Percentiles rank a stretch among this genome's conserved stretches.
Conservation (phyloP, 345 rosid species). For the Punica granatum region DNA sequence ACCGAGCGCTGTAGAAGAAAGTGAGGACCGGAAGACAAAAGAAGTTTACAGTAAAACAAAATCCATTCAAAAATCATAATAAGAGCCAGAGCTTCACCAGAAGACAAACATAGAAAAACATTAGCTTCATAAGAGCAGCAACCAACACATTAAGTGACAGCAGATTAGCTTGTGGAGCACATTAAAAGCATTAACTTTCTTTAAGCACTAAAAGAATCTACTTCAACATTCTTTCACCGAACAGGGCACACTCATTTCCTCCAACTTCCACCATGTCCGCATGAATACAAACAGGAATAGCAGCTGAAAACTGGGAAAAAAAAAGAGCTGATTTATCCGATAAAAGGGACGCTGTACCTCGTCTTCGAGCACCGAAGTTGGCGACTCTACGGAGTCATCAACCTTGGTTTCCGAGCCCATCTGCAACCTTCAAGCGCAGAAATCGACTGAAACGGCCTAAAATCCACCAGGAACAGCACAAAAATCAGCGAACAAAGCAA, state of each 20-base stretch:
- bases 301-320: background rate
- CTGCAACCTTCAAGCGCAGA: conserved; percentile 22
- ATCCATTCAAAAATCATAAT: background rate
- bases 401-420: conserved; percentile 26
- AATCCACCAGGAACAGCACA: background rate
- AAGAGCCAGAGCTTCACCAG: background rate
- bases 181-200: background rate
- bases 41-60: background rate
- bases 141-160: background rate
- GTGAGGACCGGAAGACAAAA: too few relatives aligned
- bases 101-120: background rate
- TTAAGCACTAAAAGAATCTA: background rate
- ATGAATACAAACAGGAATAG: background rate
- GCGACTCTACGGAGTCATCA: conserved; percentile 55
- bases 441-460: background rate
- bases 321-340: background rate
- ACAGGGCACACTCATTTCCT: too few relatives aligned
- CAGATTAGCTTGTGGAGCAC: background rate
- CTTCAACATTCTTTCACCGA: background rate
- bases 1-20: too few relatives aligned
- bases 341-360: conserved; percentile 35
- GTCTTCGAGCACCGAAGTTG: conserved; percentile 81
- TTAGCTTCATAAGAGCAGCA: background rate
- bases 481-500: background rate
- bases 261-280: background rate